Conservation (phyloP, 1,284 basidiomycete species). For the Marasmius oreades region DNA sequence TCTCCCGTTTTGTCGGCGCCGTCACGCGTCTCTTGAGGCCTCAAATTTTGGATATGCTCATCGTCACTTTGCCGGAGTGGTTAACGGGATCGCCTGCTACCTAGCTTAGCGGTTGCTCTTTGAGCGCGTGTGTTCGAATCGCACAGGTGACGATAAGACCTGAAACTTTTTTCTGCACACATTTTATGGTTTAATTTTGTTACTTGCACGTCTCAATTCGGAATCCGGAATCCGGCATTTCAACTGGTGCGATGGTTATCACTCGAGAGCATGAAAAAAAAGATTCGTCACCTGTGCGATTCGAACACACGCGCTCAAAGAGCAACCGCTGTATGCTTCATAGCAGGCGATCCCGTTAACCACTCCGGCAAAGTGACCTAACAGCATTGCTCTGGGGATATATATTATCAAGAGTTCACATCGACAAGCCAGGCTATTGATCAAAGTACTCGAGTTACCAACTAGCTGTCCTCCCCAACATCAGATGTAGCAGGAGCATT, state of each 20-base stretch:
- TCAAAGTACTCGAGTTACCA: not conserved
- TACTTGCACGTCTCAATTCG: no score
- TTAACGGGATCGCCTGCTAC: slow-evolving; percentile 58
- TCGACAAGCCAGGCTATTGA: not conserved
- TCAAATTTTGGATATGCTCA: no score
- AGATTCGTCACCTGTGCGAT: slow-evolving; percentile 17
- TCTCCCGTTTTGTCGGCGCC: no score
- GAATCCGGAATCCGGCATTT: no score
- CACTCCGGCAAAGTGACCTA: slow-evolving; percentile 71
- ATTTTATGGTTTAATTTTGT: no score
- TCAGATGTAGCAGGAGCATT: slow-evolving; percentile 7
- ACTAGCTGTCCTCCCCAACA: not conserved
- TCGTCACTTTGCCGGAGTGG: slow-evolving; percentile 75
- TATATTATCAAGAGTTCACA: not conserved
- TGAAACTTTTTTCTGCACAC: no score
- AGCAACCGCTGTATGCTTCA: slow-evolving; percentile 4
- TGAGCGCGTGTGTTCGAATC: slow-evolving; percentile 18
- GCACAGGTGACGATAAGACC: slow-evolving; percentile 14
- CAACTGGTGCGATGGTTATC: not conserved
- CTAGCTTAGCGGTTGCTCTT: slow-evolving; percentile 7
- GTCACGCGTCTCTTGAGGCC: no score
- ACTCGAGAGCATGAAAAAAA: not conserved
- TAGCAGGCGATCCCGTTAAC: slow-evolving; percentile 60
- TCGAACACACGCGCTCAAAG: slow-evolving; percentile 18
- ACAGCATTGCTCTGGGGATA: not conserved